These are phyloP conservation scores for Neurospora sp. DNA, from an alignment of 495 filamentous ascomycete genomes.

Conservation along the genomic window DNA sequence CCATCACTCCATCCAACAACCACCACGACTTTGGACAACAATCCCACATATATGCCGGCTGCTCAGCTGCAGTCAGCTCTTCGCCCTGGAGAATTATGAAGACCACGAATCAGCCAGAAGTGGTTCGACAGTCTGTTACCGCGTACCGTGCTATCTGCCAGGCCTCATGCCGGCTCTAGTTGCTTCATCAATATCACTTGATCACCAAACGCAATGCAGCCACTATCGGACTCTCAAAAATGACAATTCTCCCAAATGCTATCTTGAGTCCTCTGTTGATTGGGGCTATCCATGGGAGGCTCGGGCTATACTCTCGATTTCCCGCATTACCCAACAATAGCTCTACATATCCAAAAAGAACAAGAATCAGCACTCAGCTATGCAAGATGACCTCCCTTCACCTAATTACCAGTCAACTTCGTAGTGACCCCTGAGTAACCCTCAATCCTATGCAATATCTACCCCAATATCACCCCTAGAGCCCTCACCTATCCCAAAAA, in stretches of 20 bases:
- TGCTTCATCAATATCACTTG: neutral
- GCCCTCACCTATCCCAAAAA: neutral
- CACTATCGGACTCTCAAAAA: neutral
- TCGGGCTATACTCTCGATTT: too few species aligned
- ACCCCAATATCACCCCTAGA: too few species aligned
- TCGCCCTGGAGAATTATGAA: neutral
- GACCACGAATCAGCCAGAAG: neutral
- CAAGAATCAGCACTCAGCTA: too few species aligned
- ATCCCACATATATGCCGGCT: too few species aligned
- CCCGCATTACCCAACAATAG: too few species aligned
- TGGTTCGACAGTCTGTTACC: neutral
- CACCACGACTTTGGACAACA: neutral
- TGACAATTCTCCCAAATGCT: neutral
- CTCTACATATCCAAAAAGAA: too few species aligned
- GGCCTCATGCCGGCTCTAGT: neutral
- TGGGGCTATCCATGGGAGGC: too few species aligned
- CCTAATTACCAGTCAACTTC: too few species aligned
- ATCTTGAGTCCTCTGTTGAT: too few species aligned
- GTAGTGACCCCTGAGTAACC: neutral
- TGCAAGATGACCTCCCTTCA: too few species aligned
- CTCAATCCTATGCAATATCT: too few species aligned
- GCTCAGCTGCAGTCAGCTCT: neutral
- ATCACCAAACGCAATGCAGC: neutral
- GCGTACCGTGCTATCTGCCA: neutral
- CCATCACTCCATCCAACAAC: neutral